Evolutionary conservation across 345 rosid species (phyloP).

Genomic region (Rhodamnia rubescens): DNA sequence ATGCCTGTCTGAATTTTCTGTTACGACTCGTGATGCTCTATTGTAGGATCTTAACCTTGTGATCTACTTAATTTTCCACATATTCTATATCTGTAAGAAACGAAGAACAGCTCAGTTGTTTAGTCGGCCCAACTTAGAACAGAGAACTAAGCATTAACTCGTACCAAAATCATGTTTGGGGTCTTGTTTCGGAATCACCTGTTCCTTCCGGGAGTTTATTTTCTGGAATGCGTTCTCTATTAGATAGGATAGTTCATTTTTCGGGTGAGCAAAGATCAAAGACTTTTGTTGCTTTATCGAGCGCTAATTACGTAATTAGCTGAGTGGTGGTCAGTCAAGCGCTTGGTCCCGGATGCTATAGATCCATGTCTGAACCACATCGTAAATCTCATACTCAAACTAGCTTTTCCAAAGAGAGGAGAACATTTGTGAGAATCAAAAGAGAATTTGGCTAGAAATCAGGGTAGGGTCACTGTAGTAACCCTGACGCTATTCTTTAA

Average conservation of each 20-base stretch:
- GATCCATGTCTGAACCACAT: not conserved
- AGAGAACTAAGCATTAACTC: no score
- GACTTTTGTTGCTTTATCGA: not conserved
- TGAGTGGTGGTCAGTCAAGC: not conserved
- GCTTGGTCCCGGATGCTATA: not conserved
- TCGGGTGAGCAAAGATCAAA: not conserved
- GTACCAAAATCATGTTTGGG: no score
- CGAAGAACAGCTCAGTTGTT: not conserved
- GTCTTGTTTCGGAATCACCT: not conserved
- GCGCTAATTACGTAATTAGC: not conserved
- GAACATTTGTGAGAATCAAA: not conserved
- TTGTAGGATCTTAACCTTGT: not conserved
- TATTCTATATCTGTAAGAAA: not conserved
- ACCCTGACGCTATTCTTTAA: rapidly evolving
- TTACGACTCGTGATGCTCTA: not conserved
- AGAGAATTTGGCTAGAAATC: not conserved
- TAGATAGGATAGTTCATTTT: not conserved
- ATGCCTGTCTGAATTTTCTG: not conserved
- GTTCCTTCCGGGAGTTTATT: rapidly evolving
- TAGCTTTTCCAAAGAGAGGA: not conserved
- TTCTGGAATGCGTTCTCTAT: not conserved
- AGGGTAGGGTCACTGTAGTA: not conserved
- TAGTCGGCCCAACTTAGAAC: not conserved
- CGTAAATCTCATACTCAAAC: not conserved
- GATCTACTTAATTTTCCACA: not conserved